Conservation (phyloP, 164 flowering plant species). For the Stephania japonica region DNA sequence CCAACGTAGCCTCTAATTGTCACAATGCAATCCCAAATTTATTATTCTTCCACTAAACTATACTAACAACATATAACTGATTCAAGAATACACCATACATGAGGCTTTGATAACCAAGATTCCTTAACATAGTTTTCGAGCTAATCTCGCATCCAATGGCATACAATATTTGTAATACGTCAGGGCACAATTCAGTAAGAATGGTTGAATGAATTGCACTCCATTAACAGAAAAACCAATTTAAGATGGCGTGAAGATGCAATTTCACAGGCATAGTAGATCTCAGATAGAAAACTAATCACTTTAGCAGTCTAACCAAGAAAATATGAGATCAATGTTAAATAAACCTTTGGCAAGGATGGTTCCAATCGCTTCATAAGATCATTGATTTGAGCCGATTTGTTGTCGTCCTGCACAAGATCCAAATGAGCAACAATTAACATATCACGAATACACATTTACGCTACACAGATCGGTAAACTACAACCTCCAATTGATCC, state of each 20-base stretch:
- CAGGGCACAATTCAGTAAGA: background rate
- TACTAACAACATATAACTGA: background rate
- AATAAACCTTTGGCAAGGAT: constrained; percentile 41
- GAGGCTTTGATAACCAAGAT: too few species aligned
- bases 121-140: too few species aligned
- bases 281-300: too few species aligned
- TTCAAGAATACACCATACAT: background rate
- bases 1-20: background rate
- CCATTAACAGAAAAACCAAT: too few species aligned
- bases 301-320: too few species aligned
- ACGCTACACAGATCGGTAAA: background rate
- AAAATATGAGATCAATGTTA: too few species aligned
- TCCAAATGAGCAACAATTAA: background rate
- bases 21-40: background rate
- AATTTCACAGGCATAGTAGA: too few species aligned
- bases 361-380: constrained; percentile 45
- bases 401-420: constrained; percentile 37
- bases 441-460: background rate
- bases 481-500: constrained; percentile 32
- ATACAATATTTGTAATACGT: background rate
- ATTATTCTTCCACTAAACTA: background rate
- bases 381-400: constrained; percentile 35
- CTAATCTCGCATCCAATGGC: too few species aligned
- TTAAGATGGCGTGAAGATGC: too few species aligned
- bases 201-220: too few species aligned